Percentiles rank a stretch among this genome's conserved stretches.
phyloP scores from a whole-genome alignment of 345 rosid genomes.

The Linum trigynum region DNA sequence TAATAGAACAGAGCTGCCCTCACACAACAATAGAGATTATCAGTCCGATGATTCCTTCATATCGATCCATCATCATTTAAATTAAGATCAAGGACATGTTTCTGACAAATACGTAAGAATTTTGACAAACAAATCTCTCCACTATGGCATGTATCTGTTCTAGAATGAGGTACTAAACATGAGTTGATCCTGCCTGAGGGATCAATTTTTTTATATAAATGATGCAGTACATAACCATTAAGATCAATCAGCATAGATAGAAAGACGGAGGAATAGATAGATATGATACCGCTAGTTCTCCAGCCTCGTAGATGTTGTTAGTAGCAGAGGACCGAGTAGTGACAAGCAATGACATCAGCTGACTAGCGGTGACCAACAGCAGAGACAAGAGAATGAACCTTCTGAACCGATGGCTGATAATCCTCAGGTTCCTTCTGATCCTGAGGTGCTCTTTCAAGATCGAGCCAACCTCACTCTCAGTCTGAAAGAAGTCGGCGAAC shows the following conservation, averaged over 20 bases:
- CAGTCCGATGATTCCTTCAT: too few species aligned
- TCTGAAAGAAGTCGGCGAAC: constrained; percentile 56
- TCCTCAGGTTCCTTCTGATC: constrained; percentile 54
- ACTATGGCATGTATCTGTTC: too few species aligned
- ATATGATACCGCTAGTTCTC: constrained; percentile 53
- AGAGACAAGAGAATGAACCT: constrained; percentile 51
- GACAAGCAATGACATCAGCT: constrained; percentile 53
- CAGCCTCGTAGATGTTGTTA: constrained; percentile 69
- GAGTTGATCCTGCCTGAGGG: too few species aligned
- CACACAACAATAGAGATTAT: constrained; percentile 1
- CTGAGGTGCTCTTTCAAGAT: constrained; percentile 57
- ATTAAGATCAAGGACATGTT: too few species aligned
- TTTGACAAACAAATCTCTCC: too few species aligned
- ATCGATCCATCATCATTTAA: too few species aligned
- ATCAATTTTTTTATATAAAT: too few species aligned
- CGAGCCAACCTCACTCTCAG: constrained; percentile 57
- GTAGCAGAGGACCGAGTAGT: constrained; percentile 45
- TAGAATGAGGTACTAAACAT: too few species aligned
- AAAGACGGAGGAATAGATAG: neutral
- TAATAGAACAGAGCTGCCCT: constrained; percentile 66
- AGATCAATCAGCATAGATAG: neutral
- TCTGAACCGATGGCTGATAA: constrained; percentile 85
- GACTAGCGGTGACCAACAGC: constrained; percentile 63
- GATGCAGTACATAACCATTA: too few species aligned
- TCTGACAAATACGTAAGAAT: too few species aligned